phyloP scores from a whole-genome alignment of 495 filamentous ascomycete genomes.

The Xylaria palmicola region DNA sequence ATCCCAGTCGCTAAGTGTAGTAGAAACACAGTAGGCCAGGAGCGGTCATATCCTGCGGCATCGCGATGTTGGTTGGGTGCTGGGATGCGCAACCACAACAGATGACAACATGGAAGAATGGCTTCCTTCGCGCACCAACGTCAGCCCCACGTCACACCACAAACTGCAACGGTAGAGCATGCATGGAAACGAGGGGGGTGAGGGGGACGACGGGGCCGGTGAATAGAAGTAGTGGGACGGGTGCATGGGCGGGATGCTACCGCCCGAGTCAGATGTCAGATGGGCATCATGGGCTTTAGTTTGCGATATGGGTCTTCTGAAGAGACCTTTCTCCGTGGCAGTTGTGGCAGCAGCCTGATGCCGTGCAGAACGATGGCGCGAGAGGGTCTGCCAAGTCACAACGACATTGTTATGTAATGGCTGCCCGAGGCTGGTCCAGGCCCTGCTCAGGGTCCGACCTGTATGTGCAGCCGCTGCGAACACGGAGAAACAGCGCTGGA shows the following conservation, averaged over 20 bases:
- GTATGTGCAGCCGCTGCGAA: background rate
- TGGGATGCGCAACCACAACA: background rate
- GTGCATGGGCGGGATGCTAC: slow-evolving; percentile 7
- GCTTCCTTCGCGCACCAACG: background rate
- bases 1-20: background rate
- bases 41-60: slow-evolving; percentile 4
- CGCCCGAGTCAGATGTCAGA: slow-evolving; percentile 12
- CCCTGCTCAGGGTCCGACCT: background rate
- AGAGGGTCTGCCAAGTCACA: background rate
- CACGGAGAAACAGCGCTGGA: too few relatives aligned
- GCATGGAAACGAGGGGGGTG: slow-evolving; percentile 9
- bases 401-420: slow-evolving; percentile 11
- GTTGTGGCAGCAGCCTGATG: too few relatives aligned
- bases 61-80: background rate
- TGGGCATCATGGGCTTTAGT: background rate
- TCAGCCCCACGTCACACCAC: slow-evolving; percentile 14
- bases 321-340: too few relatives aligned
- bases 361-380: background rate
- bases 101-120: slow-evolving; percentile 11
- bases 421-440: background rate
- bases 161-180: slow-evolving; percentile 2
- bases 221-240: background rate
- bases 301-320: background rate
- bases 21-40: background rate
- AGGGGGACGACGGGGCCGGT: slow-evolving; percentile 12